phyloP scores from a whole-genome alignment of 176 grass and related monocot species.

The Rhipidocladum racemiflorum region DNA sequence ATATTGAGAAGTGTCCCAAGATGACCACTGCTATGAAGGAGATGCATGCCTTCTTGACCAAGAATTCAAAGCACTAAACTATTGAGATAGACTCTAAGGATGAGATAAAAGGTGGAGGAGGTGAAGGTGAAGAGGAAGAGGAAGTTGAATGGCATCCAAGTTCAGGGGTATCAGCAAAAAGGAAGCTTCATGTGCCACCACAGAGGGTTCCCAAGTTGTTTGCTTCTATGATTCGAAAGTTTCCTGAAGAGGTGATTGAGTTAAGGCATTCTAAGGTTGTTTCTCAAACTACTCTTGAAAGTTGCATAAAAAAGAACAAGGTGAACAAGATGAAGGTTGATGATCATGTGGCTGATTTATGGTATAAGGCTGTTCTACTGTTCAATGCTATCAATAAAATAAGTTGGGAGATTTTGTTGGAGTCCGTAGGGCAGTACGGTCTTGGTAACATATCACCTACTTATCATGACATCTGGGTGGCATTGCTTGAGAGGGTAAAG shows the following conservation, averaged over 20 bases:
- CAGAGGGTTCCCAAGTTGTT: background rate
- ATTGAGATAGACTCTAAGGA: background rate
- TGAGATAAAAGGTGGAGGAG: background rate
- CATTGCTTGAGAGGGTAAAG: background rate
- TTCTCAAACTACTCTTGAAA: background rate
- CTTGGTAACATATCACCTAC: background rate
- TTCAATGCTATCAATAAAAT: background rate
- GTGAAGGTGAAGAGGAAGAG: background rate
- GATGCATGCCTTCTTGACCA: background rate
- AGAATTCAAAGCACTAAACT: background rate
- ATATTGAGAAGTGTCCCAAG: no score
- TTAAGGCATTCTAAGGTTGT: background rate
- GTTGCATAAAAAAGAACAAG: background rate
- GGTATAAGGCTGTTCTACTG: background rate
- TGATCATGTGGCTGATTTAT: background rate
- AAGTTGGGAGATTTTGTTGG: background rate
- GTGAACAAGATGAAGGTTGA: background rate
- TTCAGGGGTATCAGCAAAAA: background rate
- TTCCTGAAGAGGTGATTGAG: background rate
- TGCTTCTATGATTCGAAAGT: background rate
- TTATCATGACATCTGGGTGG: background rate
- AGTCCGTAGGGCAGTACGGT: background rate
- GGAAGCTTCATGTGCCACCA: background rate
- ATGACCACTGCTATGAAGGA: background rate
- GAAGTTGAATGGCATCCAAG: background rate